These are phyloP conservation scores for Camelina neglecta DNA, from an alignment of 345 rosid genomes.

Conservation along the genomic window DNA sequence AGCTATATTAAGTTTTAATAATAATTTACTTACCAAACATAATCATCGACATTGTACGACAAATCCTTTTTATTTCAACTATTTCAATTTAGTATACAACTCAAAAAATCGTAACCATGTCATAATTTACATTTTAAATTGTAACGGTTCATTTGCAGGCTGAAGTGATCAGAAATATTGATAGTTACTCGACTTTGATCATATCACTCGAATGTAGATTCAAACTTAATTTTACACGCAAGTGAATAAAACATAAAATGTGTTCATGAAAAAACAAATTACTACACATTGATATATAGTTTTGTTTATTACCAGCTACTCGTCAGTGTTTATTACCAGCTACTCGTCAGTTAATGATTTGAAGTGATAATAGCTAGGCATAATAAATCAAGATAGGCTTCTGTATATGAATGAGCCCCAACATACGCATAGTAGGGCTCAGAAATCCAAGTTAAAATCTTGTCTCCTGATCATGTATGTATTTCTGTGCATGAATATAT, in stretches of 20 bases:
- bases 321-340: constrained; percentile 4
- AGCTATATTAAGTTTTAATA: background rate
- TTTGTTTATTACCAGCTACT: constrained; percentile 4
- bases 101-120: background rate
- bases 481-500: constrained; percentile 30
- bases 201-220: background rate
- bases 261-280: background rate
- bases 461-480: constrained; percentile 33
- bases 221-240: background rate
- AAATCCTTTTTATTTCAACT: background rate
- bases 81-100: background rate
- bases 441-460: constrained; percentile 37
- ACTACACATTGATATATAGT: background rate
- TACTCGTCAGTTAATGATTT: constrained; percentile 1
- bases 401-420: background rate
- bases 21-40: constrained; percentile 5
- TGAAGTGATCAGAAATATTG: background rate
- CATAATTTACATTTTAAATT: background rate
- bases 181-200: background rate
- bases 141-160: no score
- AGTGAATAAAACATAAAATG: background rate
- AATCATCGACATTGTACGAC: background rate
- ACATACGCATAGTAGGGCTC: constrained; percentile 30
- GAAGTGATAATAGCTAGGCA: background rate
- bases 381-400: constrained; percentile 4